phyloP scores from a whole-genome alignment of 306 rosid species.

The Begonia masoniana region DNA sequence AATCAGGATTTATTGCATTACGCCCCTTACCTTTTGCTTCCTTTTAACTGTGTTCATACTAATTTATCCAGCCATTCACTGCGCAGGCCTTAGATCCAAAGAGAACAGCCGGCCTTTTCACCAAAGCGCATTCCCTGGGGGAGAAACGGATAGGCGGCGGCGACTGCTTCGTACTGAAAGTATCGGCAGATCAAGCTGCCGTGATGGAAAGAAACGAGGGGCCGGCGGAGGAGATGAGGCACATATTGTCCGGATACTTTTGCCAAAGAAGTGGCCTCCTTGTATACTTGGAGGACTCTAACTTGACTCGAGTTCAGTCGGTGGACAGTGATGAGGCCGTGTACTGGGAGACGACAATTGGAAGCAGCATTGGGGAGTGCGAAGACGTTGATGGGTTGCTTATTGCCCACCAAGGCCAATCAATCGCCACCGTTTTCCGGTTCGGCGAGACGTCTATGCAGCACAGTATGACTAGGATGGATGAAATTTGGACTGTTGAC shows the following conservation, averaged over 20 bases:
- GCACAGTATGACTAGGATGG: constrained; percentile 80
- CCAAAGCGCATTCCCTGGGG: constrained; percentile 88
- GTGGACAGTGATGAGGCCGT: constrained; percentile 30
- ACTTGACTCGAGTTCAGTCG: constrained; percentile 66
- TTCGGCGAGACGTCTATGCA: constrained; percentile 71
- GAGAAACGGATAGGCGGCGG: constrained; percentile 67
- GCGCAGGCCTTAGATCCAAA: constrained; percentile 84
- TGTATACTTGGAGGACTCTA: constrained; percentile 82
- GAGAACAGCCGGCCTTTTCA: constrained; percentile 73
- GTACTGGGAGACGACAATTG: constrained; percentile 94
- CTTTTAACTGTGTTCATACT: neutral
- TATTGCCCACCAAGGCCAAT: constrained; percentile 84
- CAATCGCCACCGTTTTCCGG: constrained; percentile 75
- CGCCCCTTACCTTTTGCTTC: no score
- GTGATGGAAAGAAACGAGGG: constrained; percentile 84
- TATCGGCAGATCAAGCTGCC: constrained; percentile 61
- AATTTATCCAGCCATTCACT: neutral
- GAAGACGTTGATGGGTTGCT: constrained; percentile 65
- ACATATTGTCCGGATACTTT: constrained; percentile 75
- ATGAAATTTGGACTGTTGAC: constrained; percentile 83
- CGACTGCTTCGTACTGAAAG: constrained; percentile 81
- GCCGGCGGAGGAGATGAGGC: constrained; percentile 81
- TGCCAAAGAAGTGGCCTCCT: constrained; percentile 93
- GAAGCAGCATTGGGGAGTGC: constrained; percentile 78
- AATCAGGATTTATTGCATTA: neutral